Conservation (phyloP, 108 stramenopile genomes). For the Bacterosira constricta region DNA sequence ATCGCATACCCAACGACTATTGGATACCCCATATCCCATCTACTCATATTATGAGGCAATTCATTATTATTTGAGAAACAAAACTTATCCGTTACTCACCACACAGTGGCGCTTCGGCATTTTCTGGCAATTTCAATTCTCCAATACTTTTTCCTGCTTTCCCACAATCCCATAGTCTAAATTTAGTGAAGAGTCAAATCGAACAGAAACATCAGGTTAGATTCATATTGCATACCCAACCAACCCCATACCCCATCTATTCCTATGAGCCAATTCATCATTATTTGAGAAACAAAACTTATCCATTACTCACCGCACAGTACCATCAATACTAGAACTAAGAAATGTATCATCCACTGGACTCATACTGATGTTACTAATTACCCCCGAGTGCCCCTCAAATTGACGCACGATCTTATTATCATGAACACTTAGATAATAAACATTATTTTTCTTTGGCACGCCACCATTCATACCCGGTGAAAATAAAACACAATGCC, state of each 20-base stretch:
- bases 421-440: conserved; percentile 76
- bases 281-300: not conserved
- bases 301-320: conserved; percentile 53
- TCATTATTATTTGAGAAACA: no score
- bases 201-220: no score
- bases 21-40: no score
- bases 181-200: conserved; percentile 47
- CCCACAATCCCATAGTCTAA: conserved; percentile 69
- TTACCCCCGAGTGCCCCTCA: conserved; percentile 66
- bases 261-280: no score
- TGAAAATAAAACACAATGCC: conserved; percentile 65
- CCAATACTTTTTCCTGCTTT: conserved; percentile 65
- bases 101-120: no score
- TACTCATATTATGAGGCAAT: no score
- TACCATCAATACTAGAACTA: conserved; percentile 64
- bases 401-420: conserved; percentile 86
- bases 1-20: no score
- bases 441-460: conserved; percentile 41
- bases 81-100: not conserved
- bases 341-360: conserved; percentile 85
- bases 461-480: conserved; percentile 19
- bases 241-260: no score
- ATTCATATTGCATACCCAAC: no score
- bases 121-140: conserved; percentile 65
- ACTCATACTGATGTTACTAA: conserved; percentile 64